Evolutionary conservation across 805 yeast species (phyloP).

Genomic region (Danielia reshetovae): DNA sequence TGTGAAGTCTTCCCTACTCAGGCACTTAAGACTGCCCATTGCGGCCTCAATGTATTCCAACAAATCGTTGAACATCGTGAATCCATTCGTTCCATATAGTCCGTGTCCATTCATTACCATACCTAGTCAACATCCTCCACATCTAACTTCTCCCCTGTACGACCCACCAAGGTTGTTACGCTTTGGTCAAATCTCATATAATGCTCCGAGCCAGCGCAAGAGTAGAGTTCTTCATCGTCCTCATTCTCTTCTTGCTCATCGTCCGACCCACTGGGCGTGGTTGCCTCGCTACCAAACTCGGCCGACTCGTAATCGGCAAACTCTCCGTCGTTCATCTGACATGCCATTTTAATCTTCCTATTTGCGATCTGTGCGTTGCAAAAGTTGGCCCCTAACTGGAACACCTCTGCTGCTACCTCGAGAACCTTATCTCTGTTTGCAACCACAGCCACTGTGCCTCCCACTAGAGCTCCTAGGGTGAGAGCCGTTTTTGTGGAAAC

Average conservation of each 20-base stretch:
- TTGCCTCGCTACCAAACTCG: constrained; percentile 7
- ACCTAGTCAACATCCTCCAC: too few relatives aligned
- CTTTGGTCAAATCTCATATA: too few relatives aligned
- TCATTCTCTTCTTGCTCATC: constrained; percentile 4
- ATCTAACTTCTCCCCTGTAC: too few relatives aligned
- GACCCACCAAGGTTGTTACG: too few relatives aligned
- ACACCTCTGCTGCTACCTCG: constrained; percentile 6
- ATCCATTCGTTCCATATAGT: too few relatives aligned
- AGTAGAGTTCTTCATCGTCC: neutral
- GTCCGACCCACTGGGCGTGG: constrained; percentile 10
- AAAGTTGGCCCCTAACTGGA: constrained; percentile 10
- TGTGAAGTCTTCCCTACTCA: too few relatives aligned
- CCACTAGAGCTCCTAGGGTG: constrained; percentile 11
- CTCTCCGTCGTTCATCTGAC: constrained; percentile 1
- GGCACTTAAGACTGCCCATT: too few relatives aligned
- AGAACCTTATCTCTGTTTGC: constrained; percentile 9
- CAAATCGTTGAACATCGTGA: too few relatives aligned
- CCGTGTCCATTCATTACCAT: too few relatives aligned
- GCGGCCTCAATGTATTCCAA: too few relatives aligned
- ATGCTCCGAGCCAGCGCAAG: too few relatives aligned
- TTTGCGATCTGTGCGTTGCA: constrained; percentile 4
- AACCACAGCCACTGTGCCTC: constrained; percentile 11
- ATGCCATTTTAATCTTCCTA: constrained; percentile 5
- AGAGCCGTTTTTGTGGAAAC: constrained; percentile 12
- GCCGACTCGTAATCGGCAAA: neutral